Evolutionary conservation across 305 asterid species (phyloP), one percentile per base, ranked within the genome.

Genomic region (Solanum hybrid): DNA sequence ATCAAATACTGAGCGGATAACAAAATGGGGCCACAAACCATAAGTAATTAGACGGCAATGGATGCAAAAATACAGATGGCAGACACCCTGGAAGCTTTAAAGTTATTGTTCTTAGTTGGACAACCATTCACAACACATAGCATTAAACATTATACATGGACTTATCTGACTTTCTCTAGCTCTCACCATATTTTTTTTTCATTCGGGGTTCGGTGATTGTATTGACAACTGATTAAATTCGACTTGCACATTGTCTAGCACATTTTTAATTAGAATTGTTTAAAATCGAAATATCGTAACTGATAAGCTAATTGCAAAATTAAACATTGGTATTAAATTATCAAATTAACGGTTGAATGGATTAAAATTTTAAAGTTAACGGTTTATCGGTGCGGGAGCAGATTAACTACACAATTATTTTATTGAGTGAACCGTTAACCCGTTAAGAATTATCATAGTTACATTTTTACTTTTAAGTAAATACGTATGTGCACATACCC

Each of bases 21-120:
- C 17, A 0, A 70, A 1, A 22, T n/a, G 24, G 24, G 24, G 7
- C 36, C 87, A 14, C 34, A 39, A 29, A 8, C 68, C 8, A 81
- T 38, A 38, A 81, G 37, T 82, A 39, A 82, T 41, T 82, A 82
- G 87, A 39, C 37, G 87, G 87, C 87, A 80, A 80, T 80, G 86
- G 86, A 13, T 38, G 34, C 33, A 82, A 41, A 41, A 38, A 26
- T 10, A 26, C 36, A 39, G 72, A 82, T 82, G 72, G 37, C 17
- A 82, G 72, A 82, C 87, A 82, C 33, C 72, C 87, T 82, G 87
- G 87, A 82, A 39, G 37, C 87, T 41, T 82, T 82, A 82, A 26
- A 83, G 68, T 24, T 7, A 31, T 76, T 6, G 68, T 37, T 80
- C n/a, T 45, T 68, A 32, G 87, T 38, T 81, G 87, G 68, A 81